Evolutionary conservation across 805 yeast genomes (phyloP).

Genomic region (Sungouiozyma ichnusensis): DNA sequence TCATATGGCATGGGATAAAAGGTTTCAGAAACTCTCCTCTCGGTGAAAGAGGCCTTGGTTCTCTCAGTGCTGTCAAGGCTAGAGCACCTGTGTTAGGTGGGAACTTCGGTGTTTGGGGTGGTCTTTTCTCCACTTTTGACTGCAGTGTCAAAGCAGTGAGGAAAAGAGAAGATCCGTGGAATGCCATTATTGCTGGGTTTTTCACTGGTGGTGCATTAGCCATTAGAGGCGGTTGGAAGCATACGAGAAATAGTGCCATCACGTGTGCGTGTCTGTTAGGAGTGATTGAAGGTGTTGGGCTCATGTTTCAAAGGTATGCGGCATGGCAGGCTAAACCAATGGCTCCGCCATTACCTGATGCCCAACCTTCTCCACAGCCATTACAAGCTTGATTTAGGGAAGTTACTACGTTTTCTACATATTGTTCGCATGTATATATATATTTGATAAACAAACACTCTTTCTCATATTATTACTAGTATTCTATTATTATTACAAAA

Average conservation of each 20-base stretch:
- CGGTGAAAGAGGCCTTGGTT: conserved; percentile 90
- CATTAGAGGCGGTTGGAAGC: conserved; percentile 97
- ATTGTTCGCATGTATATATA: too few species aligned
- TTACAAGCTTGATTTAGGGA: conserved; percentile 25
- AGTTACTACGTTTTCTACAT: too few species aligned
- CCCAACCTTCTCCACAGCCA: conserved; percentile 23
- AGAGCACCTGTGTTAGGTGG: conserved; percentile 99
- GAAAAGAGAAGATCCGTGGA: conserved; percentile 97
- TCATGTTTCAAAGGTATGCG: conserved; percentile 84
- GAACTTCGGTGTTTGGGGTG: conserved; percentile 99
- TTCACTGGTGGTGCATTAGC: conserved; percentile 97
- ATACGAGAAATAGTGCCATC: conserved; percentile 90
- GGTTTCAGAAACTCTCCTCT: conserved; percentile 97
- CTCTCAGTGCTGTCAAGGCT: conserved; percentile 81
- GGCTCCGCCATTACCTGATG: conserved; percentile 48
- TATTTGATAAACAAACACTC: too few species aligned
- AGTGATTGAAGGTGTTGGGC: conserved; percentile 95
- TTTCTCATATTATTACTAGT: too few species aligned
- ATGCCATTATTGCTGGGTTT: conserved; percentile 95
- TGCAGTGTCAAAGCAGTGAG: conserved; percentile 92
- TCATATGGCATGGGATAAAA: conserved; percentile 97
- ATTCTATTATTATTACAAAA: too few species aligned
- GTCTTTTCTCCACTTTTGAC: conserved; percentile 88
- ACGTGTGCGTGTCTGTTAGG: conserved; percentile 96
- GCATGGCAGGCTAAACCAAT: conserved; percentile 73